phyloP scores from a whole-genome alignment of 2,329 filamentous ascomycete genomes.

The Diaporthe vaccinii region DNA sequence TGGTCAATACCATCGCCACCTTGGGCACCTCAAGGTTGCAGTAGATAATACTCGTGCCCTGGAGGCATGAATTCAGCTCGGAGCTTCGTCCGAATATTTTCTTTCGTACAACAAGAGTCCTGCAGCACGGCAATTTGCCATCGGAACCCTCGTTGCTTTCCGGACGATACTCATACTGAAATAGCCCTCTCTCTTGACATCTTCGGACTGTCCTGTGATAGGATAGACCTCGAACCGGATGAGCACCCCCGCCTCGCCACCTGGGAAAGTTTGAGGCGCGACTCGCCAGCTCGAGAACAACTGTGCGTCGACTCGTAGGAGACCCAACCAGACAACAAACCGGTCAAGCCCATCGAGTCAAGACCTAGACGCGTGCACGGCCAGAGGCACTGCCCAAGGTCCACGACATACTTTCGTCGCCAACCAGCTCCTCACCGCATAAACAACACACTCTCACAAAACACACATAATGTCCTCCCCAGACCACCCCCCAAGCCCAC shows the following conservation, averaged over 20 bases:
- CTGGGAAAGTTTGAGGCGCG: not conserved
- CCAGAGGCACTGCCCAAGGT: not conserved
- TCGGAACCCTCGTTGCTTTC: not conserved
- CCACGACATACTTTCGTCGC: not conserved
- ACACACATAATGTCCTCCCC: slow-evolving; percentile 29
- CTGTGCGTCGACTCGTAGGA: not conserved
- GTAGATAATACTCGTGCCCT: not conserved
- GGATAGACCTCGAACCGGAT: not conserved
- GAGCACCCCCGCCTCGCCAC: slow-evolving; percentile 6
- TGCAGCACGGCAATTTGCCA: not conserved
- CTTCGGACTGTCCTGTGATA: not conserved
- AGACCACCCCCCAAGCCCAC: slow-evolving; percentile 12
- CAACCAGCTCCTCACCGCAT: not conserved
- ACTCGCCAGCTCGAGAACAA: not conserved
- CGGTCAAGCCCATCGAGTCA: not conserved
- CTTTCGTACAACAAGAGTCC: not conserved
- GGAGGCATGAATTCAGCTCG: not conserved
- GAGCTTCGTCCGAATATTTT: not conserved
- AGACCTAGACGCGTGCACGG: not conserved
- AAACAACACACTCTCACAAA: not conserved
- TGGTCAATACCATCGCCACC: not conserved
- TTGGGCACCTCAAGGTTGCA: not conserved
- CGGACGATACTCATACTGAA: not conserved
- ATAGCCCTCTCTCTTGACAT: not conserved
- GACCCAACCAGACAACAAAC: not conserved